Conservation (phyloP, 2,329 filamentous ascomycete species). For the Verruconis gallopava region DNA sequence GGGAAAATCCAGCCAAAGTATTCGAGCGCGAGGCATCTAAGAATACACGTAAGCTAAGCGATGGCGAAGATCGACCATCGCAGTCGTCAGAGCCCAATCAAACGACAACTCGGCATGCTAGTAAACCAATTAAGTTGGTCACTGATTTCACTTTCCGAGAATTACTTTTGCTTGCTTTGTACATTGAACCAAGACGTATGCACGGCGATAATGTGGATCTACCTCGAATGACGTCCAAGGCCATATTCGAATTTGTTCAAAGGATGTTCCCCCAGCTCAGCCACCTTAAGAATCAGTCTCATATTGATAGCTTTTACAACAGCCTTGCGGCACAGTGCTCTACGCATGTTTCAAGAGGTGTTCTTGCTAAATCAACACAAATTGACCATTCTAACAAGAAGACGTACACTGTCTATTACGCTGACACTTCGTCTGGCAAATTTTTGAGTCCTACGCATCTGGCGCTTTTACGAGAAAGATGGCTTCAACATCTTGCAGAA, state of each 20-base stretch:
- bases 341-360: neutral
- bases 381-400: neutral
- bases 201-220: neutral
- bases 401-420: neutral
- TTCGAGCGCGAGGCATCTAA: too few relatives aligned
- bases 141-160: neutral
- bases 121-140: too few relatives aligned
- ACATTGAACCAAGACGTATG: neutral
- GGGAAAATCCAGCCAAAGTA: too few relatives aligned
- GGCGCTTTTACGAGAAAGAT: neutral
- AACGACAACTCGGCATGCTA: too few relatives aligned
- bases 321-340: neutral
- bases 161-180: neutral
- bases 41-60: too few relatives aligned
- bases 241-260: neutral
- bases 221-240: neutral
- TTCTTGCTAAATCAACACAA: neutral
- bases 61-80: too few relatives aligned
- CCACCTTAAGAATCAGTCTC: neutral
- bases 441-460: neutral
- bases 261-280: neutral
- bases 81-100: too few relatives aligned
- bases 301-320: neutral
- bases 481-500: neutral
- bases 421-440: neutral